Base-by-base conservation (phyloP, 306 rosid species). In the Quillaja saponaria region DNA sequence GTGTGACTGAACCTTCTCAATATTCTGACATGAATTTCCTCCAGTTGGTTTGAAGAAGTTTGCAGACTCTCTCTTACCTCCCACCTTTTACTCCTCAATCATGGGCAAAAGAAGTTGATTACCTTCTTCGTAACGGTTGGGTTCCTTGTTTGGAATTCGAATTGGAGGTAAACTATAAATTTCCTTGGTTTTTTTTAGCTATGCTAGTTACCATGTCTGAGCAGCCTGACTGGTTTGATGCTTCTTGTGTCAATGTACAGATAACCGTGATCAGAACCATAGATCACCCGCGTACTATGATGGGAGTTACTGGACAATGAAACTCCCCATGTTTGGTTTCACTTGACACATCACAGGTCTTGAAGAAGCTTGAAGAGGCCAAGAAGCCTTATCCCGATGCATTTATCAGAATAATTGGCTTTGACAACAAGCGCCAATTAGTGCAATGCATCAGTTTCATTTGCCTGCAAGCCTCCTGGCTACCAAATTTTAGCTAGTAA, bases 241-340 rank as follows among this genome's bases (percentile, higher is more conserved):
- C 31, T 25, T 25, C 31, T 25, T 21, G 28, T 15, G 19, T 12
- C 1, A 46, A 9, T 55, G 64, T 14, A 80, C 0, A 65, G 74
- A 0, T 73, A 42, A 67, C 88, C 81, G 83, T 64, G 83, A 77
- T 5, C n/a, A n/a, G 72, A 0, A 83, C 79, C 0, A 54, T 73
- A 15, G 10, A 0, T 67, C 81, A 12, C 85, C 81, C 0, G 89
- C 83, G 11, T 80, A 83, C 83, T 83, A 77, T 40, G 85, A 83
- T 14, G 85, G 88, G 0, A 64, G 88, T 2, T 80, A 67, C 79
- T 80, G 88, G 85, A 71, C 78, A n/a, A 83, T 83, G 85, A 83
- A 80, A 74, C 67, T 80, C 4, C 83, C 85, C 9, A 68, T 80
- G 79, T 83, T 40, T 38, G 85, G 81, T 0, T 77, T 81, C 85